A percentile compares a stretch with the other conserved stretches of the same genome.
These are phyloP conservation scores for Microstegium vimineum DNA, from an alignment of 176 grass and related monocot species.

Conservation along the genomic window DNA sequence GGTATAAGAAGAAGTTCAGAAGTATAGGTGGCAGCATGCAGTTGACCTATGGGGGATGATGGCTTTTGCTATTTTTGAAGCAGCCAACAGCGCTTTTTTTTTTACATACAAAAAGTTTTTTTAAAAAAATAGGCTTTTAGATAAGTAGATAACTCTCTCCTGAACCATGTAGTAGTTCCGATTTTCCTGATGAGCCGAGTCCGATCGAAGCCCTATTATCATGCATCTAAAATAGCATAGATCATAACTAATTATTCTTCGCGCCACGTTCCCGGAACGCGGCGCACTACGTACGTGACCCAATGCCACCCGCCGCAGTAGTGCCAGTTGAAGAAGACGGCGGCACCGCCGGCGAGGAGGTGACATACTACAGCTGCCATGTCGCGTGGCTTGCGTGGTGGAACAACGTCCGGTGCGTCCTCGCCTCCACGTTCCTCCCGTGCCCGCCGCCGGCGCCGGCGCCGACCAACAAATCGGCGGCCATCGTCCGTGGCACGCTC, in stretches of 20 bases:
- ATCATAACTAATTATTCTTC: neutral
- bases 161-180: no score
- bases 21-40: neutral
- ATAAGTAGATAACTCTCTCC: no score
- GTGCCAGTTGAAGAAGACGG: constrained; percentile 7
- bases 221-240: no score
- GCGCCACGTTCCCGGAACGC: neutral
- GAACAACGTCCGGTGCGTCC: constrained; percentile 21
- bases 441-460: neutral
- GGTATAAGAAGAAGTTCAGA: neutral
- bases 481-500: constrained; percentile 47
- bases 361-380: constrained; percentile 9
- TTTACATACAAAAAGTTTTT: no score
- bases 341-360: neutral
- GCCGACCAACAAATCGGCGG: neutral
- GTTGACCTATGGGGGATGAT: neutral
- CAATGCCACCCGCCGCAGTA: constrained; percentile 32
- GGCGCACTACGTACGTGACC: neutral
- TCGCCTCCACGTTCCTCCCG: constrained; percentile 27
- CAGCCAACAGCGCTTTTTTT: no score
- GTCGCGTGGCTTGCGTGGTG: constrained; percentile 39
- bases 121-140: no score
- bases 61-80: neutral
- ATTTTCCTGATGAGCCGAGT: no score
- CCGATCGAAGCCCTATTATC: no score